These are phyloP conservation scores for Chaetomiaceae sp. DNA, from an alignment of 2,329 filamentous ascomycete genomes.

Conservation along the genomic window DNA sequence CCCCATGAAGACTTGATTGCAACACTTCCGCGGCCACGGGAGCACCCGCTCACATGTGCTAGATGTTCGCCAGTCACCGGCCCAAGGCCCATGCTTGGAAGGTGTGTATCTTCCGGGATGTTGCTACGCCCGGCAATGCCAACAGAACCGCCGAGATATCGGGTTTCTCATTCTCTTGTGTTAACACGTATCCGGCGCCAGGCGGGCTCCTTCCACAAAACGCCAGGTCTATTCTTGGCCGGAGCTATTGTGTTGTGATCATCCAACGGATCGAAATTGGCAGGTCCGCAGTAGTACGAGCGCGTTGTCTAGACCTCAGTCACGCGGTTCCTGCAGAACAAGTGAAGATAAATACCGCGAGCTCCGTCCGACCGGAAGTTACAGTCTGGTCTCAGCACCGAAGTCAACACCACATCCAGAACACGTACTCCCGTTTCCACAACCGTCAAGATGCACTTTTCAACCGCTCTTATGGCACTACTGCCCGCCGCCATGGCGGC, in stretches of 20 bases:
- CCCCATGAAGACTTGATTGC: no score
- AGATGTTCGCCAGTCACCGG: constrained; percentile 8
- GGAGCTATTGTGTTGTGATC: neutral
- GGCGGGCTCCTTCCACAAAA: neutral
- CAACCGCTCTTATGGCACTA: constrained; percentile 32
- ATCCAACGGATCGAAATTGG: constrained; percentile 11
- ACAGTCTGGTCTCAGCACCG: constrained; percentile 6
- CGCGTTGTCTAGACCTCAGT: neutral
- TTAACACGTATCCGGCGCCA: constrained; percentile 2
- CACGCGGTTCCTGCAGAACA: neutral
- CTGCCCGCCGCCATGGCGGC: constrained; percentile 33
- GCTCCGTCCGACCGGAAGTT: neutral
- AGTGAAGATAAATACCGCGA: constrained; percentile 16
- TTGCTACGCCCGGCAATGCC: constrained; percentile 6
- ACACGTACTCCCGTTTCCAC: constrained; percentile 1
- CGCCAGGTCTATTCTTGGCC: neutral
- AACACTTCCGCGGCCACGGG: constrained; percentile 10
- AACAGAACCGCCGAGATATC: neutral
- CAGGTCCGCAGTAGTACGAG: constrained; percentile 8
- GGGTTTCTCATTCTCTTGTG: neutral
- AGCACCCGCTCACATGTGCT: constrained; percentile 17
- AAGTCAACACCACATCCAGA: constrained; percentile 5
- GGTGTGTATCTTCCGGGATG: constrained; percentile 18
- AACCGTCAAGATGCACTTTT: constrained; percentile 31
- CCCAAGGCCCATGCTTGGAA: constrained; percentile 20